Percentiles rank a stretch among this genome's conserved stretches.
phyloP scores from a whole-genome alignment of 2,329 filamentous ascomycete genomes.

The Trichoderma sp. region DNA sequence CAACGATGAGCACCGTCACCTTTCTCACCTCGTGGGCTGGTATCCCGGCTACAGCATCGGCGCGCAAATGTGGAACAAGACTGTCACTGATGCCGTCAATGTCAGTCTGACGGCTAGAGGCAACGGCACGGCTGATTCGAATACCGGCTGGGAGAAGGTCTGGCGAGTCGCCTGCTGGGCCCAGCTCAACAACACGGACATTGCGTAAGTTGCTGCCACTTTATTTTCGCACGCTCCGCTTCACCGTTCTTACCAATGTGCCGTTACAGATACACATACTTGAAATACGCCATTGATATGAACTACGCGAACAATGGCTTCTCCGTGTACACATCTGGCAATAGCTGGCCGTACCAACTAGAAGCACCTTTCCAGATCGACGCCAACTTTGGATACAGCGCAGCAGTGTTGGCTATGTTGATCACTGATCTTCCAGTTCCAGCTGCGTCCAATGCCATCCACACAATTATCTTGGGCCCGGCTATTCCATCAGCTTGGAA shows the following conservation, averaged over 20 bases:
- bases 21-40: conserved; percentile 56
- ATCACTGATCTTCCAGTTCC: conserved; percentile 45
- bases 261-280: conserved; percentile 41
- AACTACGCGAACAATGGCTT: conserved; percentile 52
- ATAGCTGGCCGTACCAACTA: conserved; percentile 27
- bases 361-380: conserved; percentile 55
- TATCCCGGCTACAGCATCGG: conserved; percentile 51
- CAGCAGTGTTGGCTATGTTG: conserved; percentile 49
- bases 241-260: not conserved
- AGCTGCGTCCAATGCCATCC: conserved; percentile 22
- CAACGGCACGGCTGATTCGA: conserved; percentile 46
- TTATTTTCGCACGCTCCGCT: accelerated
- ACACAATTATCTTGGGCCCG: conserved; percentile 44
- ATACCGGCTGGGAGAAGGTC: conserved; percentile 57
- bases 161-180: conserved; percentile 58
- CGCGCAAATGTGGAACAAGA: conserved; percentile 42
- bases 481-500: conserved; percentile 46
- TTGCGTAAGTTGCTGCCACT: not conserved
- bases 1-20: conserved; percentile 35
- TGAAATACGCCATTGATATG: conserved; percentile 45
- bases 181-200: conserved; percentile 47
- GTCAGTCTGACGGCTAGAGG: conserved; percentile 47
- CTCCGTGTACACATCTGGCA: conserved; percentile 44
- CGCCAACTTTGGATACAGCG: conserved; percentile 53
- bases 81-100: conserved; percentile 41